Evolutionary conservation across 768 basidiomycete species (phyloP).

Genomic region (Boletus tomentosulus): DNA sequence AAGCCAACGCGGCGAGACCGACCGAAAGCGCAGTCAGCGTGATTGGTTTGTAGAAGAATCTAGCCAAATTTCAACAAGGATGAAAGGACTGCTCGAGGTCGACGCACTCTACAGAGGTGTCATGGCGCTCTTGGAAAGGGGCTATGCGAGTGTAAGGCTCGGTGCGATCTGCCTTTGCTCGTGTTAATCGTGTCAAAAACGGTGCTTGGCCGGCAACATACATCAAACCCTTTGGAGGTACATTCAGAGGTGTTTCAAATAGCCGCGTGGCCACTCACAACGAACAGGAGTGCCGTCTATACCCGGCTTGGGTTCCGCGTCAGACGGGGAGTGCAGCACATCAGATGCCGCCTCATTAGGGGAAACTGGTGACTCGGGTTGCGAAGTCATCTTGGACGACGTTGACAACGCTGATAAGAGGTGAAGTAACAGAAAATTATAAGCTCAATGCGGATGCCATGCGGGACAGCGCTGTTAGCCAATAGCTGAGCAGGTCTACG

Average conservation of each 20-base stretch:
- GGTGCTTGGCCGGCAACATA: constrained; percentile 40
- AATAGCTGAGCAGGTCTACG: constrained; percentile 1
- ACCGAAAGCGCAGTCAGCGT: constrained; percentile 70
- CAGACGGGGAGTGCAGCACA: constrained; percentile 40
- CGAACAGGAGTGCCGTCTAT: constrained; percentile 71
- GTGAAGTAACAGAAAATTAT: neutral
- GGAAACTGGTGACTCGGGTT: constrained; percentile 31
- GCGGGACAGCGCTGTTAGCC: neutral
- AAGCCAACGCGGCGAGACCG: constrained; percentile 66
- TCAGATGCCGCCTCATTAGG: constrained; percentile 62
- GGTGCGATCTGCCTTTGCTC: constrained; percentile 67
- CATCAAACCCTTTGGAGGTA: constrained; percentile 68
- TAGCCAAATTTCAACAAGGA: constrained; percentile 27
- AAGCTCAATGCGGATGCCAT: neutral
- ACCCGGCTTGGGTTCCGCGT: constrained; percentile 69
- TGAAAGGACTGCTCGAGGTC: neutral
- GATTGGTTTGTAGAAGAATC: constrained; percentile 84
- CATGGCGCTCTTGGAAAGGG: constrained; percentile 80
- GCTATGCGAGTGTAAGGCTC: constrained; percentile 79
- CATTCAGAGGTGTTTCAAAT: constrained; percentile 7
- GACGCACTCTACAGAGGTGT: constrained; percentile 77
- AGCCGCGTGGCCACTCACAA: constrained; percentile 49
- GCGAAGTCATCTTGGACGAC: constrained; percentile 15
- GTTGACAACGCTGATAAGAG: neutral
- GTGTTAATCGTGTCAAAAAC: constrained; percentile 15